phyloP scores from a whole-genome alignment of 345 rosid species.

The Punica granatum region DNA sequence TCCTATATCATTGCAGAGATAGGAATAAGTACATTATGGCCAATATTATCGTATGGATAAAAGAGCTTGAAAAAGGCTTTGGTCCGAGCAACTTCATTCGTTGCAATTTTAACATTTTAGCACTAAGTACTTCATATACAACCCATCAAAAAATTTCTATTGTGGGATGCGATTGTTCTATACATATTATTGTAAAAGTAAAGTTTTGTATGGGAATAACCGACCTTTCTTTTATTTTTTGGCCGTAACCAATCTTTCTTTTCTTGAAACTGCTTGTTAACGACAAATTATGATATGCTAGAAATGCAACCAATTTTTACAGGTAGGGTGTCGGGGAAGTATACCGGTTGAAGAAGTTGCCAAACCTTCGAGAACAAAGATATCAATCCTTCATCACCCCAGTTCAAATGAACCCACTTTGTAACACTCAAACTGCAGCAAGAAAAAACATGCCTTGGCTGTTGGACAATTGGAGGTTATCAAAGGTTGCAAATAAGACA shows the following conservation, averaged over 20 bases:
- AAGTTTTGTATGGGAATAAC: neutral
- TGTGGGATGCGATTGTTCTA: neutral
- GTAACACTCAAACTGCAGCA: constrained; percentile 77
- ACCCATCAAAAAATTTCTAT: neutral
- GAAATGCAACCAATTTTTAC: neutral
- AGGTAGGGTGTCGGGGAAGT: neutral
- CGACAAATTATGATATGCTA: neutral
- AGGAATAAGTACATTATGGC: neutral
- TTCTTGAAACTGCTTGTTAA: neutral
- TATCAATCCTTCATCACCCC: constrained; percentile 93
- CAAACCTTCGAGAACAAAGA: constrained; percentile 65
- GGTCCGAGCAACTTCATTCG: neutral
- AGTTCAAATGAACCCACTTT: constrained; percentile 96
- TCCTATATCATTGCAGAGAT: neutral
- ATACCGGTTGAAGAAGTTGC: constrained; percentile 75
- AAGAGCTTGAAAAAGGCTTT: neutral
- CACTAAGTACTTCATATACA: too few relatives aligned
- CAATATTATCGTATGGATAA: neutral
- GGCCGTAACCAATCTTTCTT: too few relatives aligned
- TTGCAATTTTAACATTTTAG: too few relatives aligned
- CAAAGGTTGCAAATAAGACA: neutral
- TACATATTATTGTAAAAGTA: neutral
- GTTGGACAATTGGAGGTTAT: neutral
- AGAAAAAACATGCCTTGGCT: neutral
- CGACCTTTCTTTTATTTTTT: too few relatives aligned